Base-by-base conservation (phyloP, 2,329 filamentous ascomycete genomes). In the Cytospora leucostoma region DNA sequence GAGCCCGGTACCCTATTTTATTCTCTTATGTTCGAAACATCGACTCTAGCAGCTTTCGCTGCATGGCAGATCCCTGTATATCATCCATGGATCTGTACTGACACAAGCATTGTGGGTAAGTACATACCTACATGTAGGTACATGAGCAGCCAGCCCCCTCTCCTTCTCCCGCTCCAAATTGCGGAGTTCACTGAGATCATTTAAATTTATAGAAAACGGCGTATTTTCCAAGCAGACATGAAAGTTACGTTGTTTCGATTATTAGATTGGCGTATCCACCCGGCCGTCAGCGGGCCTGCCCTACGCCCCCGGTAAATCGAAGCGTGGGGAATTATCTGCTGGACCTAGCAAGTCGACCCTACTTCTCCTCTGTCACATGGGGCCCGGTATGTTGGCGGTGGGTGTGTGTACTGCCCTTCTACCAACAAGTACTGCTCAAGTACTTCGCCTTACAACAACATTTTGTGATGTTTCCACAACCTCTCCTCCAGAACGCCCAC, bases 401-500 rank as follows among this genome's bases (percentile, higher is more conserved):
- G 32, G 27, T 57, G 40, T n/a, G 47, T 59, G 61, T 65, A 65
- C 64, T 57, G 53, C 34, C 56, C 35, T 51, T 57, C 19, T 53
- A 61, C 64, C 61, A 55, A 50, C 56, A 65, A 35, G 64, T 65
- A 65, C 64, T 55, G 37, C 5, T 55, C 53, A 61, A 50, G 61
- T 65, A 65, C 64, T 44, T 47, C 52, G 38, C 55, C 51, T 47
- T 44, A 38, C 61, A 51, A 50, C 37, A 37, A 44, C 47, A 38
- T 65, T 44, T 60, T 27, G 49, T 65, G 56, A 51, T 52, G 35
- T 56, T 51, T 38, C 55, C 32, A 47, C 34, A 19, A 47, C 50
- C 15, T 58, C 13, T 54, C 44, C 53, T 50, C 27, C 50, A 35
- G 54, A 44, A 35, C 57, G 53, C 33, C 56, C 37, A 40, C 59